Evolutionary conservation across 2,329 filamentous ascomycete species (phyloP), one percentile per base, ranked within the genome.

Genomic region (Cladorrhinum sp.): DNA sequence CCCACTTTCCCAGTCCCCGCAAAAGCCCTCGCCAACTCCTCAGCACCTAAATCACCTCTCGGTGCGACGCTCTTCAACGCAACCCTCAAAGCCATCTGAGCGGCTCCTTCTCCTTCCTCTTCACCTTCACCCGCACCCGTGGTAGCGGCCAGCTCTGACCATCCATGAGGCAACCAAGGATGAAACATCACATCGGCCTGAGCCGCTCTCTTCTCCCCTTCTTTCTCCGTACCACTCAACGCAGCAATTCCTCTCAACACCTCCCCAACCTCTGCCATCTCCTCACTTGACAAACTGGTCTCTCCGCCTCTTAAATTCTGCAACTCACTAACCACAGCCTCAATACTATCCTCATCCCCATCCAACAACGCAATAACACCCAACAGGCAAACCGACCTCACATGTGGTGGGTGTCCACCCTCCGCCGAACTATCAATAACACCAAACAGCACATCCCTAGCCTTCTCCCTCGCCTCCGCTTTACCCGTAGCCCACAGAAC

Each of bases 401-500:
- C 84, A 66, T 98, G 92, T 3, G 32, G 2, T 3, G 32, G n/a
- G n/a, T n/a, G 12, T 36, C 32, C 32, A 6, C 27, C 27, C 1
- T 87, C 84, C 0, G 91, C 85, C 54, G 89, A 78, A 55, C 79
- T 82, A 67, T 93, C 91, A 12, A 96, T 87, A 36, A 90, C 87
- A 13, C 87, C 87, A 69, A 96, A 93, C 0, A 99, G 81, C 64
- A 91, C 85, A 56, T 90, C 86, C 2, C 92, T 84, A 16, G 93
- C 93, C 63, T 90, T 86, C 54, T 88, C 85, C 51, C 88, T 85
- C 58, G 93, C 90, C 0, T 87, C 81, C 6, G 88, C 85, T 0
- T 87, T 86, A 8, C 91, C 92, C 65, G 91, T 92, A 0, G 93
- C 93, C 93, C 95, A 99, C 0, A 98, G 81, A 0, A 98, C 90